Conservation (phyloP, 2,329 filamentous ascomycete species). For the Chaetothyriales sp. region DNA sequence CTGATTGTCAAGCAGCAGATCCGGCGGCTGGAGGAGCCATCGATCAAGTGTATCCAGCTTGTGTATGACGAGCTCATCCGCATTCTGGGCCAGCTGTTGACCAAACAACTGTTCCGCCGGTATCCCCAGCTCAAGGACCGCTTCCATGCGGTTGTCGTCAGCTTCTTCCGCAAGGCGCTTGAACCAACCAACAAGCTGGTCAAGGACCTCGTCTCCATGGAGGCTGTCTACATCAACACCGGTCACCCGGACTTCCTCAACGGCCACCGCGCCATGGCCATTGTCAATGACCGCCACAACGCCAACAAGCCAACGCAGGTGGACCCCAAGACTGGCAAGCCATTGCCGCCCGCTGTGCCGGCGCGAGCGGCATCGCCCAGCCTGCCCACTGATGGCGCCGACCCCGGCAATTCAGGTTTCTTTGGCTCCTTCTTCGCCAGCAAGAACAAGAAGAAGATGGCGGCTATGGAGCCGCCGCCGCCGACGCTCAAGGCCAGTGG, state of each 20-base stretch:
- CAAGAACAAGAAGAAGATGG: constrained; percentile 99
- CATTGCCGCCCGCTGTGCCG: constrained; percentile 53
- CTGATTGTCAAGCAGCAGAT: constrained; percentile 98
- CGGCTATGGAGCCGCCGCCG: constrained; percentile 95
- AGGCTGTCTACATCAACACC: constrained; percentile 95
- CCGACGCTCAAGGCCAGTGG: constrained; percentile 87
- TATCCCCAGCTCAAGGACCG: constrained; percentile 96
- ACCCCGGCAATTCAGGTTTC: constrained; percentile 57
- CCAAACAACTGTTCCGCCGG: constrained; percentile 76
- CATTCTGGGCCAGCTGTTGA: constrained; percentile 77
- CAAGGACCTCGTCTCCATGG: constrained; percentile 82
- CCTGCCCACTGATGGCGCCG: constrained; percentile 40
- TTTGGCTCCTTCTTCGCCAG: constrained; percentile 97
- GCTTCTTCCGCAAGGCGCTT: constrained; percentile 97
- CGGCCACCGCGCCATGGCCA: constrained; percentile 92
- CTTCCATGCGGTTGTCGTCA: constrained; percentile 79
- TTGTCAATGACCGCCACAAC: constrained; percentile 85
- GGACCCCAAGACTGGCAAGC: constrained; percentile 96
- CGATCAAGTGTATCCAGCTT: constrained; percentile 89
- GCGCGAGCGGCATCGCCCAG: constrained; percentile 63
- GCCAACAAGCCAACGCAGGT: constrained; percentile 77
- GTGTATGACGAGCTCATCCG: constrained; percentile 96
- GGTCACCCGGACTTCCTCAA: constrained; percentile 96
- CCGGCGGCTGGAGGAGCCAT: constrained; percentile 87
- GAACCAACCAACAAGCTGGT: constrained; percentile 97